phyloP scores from a whole-genome alignment of 2,329 filamentous ascomycete genomes.

The Fusarium tjaetaba region DNA sequence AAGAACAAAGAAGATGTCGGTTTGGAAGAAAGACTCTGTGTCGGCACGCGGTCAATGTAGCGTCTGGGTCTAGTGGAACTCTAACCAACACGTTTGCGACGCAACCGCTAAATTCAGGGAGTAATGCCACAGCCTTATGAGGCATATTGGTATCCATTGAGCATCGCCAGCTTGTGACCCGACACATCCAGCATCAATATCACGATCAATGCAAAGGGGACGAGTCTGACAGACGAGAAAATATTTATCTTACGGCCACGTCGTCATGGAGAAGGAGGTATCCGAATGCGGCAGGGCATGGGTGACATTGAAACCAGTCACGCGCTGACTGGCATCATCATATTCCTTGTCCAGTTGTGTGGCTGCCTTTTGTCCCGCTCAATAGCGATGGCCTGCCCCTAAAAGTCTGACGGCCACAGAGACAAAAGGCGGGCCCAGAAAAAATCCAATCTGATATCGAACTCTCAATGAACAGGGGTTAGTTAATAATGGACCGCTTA shows the following conservation, averaged over 20 bases:
- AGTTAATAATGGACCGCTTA: conserved; percentile 38
- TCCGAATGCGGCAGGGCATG: conserved; percentile 32
- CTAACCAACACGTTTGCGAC: not conserved
- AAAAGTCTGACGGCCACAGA: conserved; percentile 34
- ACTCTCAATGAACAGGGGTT: conserved; percentile 46
- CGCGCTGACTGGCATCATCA: conserved; percentile 40
- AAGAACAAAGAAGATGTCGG: not conserved
- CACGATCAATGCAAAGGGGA: not conserved
- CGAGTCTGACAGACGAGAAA: not conserved
- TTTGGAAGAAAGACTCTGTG: not conserved
- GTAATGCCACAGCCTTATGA: conserved; percentile 23
- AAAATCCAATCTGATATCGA: conserved; percentile 51
- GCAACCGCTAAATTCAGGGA: conserved; percentile 1
- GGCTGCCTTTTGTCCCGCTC: conserved; percentile 35
- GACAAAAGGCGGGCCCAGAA: conserved; percentile 33
- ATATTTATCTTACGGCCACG: conserved; percentile 23
- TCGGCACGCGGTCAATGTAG: not conserved
- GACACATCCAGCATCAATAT: not conserved
- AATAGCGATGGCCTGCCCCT: conserved; percentile 27
- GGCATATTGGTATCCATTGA: conserved; percentile 15
- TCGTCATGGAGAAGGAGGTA: conserved; percentile 34
- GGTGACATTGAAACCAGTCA: conserved; percentile 41
- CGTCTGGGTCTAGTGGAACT: not conserved
- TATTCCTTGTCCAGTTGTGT: conserved; percentile 33
- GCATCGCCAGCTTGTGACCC: not conserved